phyloP scores from a whole-genome alignment of 148 eudicot species.

The Rhododendron vialii region DNA sequence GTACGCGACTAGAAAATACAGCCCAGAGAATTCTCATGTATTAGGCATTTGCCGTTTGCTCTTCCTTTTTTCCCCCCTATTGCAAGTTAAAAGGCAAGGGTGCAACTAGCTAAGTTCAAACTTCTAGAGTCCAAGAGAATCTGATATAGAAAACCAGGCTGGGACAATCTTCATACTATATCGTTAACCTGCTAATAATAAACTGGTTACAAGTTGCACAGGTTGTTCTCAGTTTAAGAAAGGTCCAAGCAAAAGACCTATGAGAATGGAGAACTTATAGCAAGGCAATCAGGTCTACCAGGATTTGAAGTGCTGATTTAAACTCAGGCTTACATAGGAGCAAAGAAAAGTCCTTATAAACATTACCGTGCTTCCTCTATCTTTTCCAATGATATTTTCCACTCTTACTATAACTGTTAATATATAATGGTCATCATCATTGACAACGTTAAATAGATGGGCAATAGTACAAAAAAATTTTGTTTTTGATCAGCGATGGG shows the following conservation, averaged over 20 bases:
- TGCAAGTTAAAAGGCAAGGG: background rate
- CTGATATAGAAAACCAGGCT: background rate
- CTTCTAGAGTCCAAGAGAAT: background rate
- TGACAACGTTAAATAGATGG: background rate
- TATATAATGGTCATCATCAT: background rate
- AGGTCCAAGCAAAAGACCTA: background rate
- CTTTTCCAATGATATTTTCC: background rate
- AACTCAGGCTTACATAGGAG: background rate
- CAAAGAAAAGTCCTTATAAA: background rate
- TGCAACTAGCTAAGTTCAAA: background rate
- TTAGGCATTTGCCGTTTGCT: background rate
- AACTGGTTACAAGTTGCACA: background rate
- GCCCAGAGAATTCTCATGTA: background rate
- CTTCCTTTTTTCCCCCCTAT: background rate
- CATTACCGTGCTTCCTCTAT: background rate
- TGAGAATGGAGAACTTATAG: background rate
- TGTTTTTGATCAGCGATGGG: background rate
- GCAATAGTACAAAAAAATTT: background rate
- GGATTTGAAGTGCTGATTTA: background rate
- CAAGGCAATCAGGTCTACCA: background rate
- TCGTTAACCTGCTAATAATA: background rate
- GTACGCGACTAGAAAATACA: background rate
- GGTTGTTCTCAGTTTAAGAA: no score
- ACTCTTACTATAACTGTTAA: background rate
- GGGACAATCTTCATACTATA: background rate